Evolutionary conservation across 495 filamentous ascomycete genomes (phyloP), one percentile per base, ranked within the genome.

Genomic region (Podospora bellae-mahoneyi): DNA sequence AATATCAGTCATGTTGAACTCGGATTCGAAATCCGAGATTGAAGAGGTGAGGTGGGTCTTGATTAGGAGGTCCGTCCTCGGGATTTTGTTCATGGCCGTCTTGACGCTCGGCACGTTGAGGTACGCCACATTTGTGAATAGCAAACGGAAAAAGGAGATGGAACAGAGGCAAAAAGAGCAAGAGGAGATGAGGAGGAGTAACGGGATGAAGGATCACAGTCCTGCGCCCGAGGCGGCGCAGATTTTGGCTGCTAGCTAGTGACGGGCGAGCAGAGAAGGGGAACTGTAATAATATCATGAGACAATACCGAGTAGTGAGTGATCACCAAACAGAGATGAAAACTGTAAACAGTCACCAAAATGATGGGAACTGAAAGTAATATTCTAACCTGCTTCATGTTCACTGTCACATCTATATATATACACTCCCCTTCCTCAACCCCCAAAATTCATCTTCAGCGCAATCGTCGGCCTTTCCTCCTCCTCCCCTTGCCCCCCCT

Each of bases 11-110:
- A 84, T 83, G 16, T 82, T 99, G 54, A 92, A 91, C 73, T 92
- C 90, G 68, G 95, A 97, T 74, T 83, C 89, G 18, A 93, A 92
- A 74, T 93, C 90, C 28, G 92, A 97, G 71, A 92, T 97, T 58
- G 95, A 99, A 77, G 91, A 90, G 2, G 73, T 99, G 48, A 81
- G 95, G 64, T 97, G 94, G 94, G 88, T 97, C 58, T 80, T 97
- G 26, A 97, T 96, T 9, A 82, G 94, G 60, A 84, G 94, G 48
- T 92, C 94, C 20, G 92, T 92, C 5, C 81, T 94, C 69, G 92
- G 93, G 3, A 90, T 99, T 72, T 85, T 86, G 60, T 83, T 85
- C 72, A 83, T 86, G 83, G 84, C 76, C 34, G 73, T 83, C 18
- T 28, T 80, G 20, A 81, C 83, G 5, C 73, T 87, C 18, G 77